These are phyloP conservation scores for Phytophthora fragariae DNA, from an alignment of 352 stramenopile species.

Conservation along the genomic window DNA sequence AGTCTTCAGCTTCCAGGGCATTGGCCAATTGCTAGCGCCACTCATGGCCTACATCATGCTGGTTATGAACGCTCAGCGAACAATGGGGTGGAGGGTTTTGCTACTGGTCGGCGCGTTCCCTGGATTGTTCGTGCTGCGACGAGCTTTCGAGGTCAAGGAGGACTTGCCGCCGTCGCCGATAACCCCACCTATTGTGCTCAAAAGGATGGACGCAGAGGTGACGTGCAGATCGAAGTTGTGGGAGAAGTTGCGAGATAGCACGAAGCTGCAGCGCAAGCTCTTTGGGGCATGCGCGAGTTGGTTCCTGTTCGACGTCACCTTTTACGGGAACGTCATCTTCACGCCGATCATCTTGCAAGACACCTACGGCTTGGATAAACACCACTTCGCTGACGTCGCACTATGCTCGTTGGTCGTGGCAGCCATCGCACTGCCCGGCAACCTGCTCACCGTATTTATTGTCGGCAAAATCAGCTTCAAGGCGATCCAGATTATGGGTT, in stretches of 20 bases:
- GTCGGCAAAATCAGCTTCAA: conserved; percentile 78
- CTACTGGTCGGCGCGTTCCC: conserved; percentile 64
- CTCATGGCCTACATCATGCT: conserved; percentile 73
- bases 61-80: conserved; percentile 36
- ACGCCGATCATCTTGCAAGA: conserved; percentile 83
- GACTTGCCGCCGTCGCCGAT: conserved; percentile 17
- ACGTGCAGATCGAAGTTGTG: conserved; percentile 38
- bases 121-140: conserved; percentile 62
- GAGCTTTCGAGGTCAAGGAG: conserved; percentile 61
- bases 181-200: conserved; percentile 25
- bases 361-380: conserved; percentile 66
- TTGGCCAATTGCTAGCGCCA: conserved; percentile 65
- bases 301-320: conserved; percentile 94
- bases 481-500: conserved; percentile 86
- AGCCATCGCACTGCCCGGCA: conserved; percentile 74
- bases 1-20: conserved; percentile 75
- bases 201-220: conserved; percentile 25
- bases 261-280: conserved; percentile 54
- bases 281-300: conserved; percentile 88
- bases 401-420: conserved; percentile 77
- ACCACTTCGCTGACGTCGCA: conserved; percentile 63
- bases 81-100: conserved; percentile 63
- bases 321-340: conserved; percentile 92
- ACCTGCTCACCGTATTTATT: conserved; percentile 68
- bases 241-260: conserved; percentile 43